Evolutionary conservation across 768 basidiomycete genomes (phyloP).

Genomic region (Trametes sanguinea): DNA sequence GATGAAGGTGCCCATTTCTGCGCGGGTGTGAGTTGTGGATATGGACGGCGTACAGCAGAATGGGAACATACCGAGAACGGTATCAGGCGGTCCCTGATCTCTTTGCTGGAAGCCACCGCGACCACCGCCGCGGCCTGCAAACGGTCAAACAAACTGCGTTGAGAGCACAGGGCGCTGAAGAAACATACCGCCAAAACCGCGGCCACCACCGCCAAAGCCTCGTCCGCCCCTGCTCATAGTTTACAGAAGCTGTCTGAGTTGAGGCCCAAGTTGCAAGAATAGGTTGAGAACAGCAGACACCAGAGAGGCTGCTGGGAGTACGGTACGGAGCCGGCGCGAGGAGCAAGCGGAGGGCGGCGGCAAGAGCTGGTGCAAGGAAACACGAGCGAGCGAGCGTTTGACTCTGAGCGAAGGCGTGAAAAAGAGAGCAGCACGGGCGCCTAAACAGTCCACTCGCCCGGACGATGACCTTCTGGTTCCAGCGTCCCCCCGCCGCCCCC

Average conservation of each 20-base stretch:
- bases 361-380: background rate
- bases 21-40: constrained; percentile 6
- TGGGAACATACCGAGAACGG: constrained; percentile 61
- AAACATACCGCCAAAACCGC: constrained; percentile 49
- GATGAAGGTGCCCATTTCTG: constrained; percentile 90
- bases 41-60: background rate
- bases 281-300: background rate
- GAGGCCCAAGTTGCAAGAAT: background rate
- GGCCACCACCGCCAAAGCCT: constrained; percentile 48
- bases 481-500: constrained; percentile 19
- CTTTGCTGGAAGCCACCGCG: constrained; percentile 72
- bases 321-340: background rate
- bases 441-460: background rate
- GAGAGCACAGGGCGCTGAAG: background rate
- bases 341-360: constrained; percentile 2
- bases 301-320: background rate
- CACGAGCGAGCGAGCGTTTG: constrained; percentile 16
- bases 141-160: constrained; percentile 31
- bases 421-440: constrained; percentile 22
- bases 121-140: constrained; percentile 59
- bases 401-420: constrained; percentile 8
- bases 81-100: constrained; percentile 78
- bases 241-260: background rate
- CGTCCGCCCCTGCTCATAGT: constrained; percentile 58
- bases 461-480: constrained; percentile 27